Conservation (phyloP, 2,329 filamentous ascomycete species). For the Alternaria sp. region DNA sequence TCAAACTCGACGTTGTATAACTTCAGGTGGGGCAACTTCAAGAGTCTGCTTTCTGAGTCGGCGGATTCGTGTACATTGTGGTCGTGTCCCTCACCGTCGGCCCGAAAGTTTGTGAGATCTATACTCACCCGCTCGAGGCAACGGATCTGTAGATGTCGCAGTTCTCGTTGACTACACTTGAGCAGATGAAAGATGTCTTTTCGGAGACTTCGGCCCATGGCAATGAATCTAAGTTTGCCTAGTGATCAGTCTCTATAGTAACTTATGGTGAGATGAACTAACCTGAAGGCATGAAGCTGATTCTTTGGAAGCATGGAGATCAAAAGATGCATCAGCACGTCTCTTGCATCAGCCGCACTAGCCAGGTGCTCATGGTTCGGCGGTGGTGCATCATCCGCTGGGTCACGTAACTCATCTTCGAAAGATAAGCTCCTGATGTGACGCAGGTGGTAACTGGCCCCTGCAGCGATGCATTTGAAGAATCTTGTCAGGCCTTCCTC, state of each 20-base stretch:
- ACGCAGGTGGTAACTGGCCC: neutral
- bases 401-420: neutral
- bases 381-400: neutral
- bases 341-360: neutral
- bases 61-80: neutral
- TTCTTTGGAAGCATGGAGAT: neutral
- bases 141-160: neutral
- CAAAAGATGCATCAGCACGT: neutral
- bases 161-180: neutral
- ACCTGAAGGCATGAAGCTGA: neutral
- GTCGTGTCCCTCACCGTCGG: neutral
- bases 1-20: neutral
- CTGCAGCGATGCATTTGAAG: neutral
- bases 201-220: neutral
- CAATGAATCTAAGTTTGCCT: neutral
- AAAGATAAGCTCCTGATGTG: constrained; percentile 2
- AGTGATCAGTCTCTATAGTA: neutral
- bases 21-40: neutral
- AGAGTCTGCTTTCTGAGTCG: neutral
- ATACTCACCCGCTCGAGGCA: neutral
- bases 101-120: neutral
- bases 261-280: neutral
- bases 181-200: neutral
- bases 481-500: neutral
- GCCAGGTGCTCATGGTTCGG: neutral